Percentiles rank a stretch among this genome's conserved stretches.
These are phyloP conservation scores for Avena eriantha DNA, from an alignment of 176 grass and related monocot genomes.

Conservation along the genomic window DNA sequence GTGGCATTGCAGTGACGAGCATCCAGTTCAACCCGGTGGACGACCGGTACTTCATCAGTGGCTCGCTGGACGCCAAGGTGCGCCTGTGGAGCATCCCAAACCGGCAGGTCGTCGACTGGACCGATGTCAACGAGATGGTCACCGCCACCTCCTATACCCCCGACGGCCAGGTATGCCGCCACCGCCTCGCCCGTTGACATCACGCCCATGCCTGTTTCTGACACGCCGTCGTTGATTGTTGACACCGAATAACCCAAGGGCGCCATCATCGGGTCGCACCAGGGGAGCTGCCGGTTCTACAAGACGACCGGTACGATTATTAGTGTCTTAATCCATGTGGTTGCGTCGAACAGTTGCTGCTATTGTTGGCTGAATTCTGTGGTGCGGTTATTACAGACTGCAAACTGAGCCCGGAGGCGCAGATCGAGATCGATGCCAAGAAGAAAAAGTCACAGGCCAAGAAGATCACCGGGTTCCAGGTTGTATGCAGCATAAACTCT, in stretches of 20 bases:
- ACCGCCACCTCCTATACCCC: constrained; percentile 84
- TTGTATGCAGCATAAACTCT: constrained; percentile 4
- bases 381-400: constrained; percentile 40
- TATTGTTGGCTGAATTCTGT: neutral
- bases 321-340: neutral
- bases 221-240: constrained; percentile 7
- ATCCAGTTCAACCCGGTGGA: constrained; percentile 96
- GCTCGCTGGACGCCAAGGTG: constrained; percentile 90
- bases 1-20: constrained; percentile 70
- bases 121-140: constrained; percentile 95
- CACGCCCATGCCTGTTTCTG: neutral
- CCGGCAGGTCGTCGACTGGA: constrained; percentile 96
- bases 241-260: constrained; percentile 48
- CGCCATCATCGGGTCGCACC: constrained; percentile 80
- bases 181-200: neutral
- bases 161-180: constrained; percentile 59
- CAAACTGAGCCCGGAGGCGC: constrained; percentile 69
- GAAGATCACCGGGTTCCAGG: constrained; percentile 97
- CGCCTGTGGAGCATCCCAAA: constrained; percentile 83
- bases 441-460: constrained; percentile 77
- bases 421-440: constrained; percentile 73
- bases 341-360: neutral
- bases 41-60: constrained; percentile 88
- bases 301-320: constrained; percentile 63
- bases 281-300: constrained; percentile 81